Percentiles rank a stretch among this genome's conserved stretches.
Conservation (phyloP, 2,329 filamentous ascomycete species). For the Stromatinia cepivora region DNA sequence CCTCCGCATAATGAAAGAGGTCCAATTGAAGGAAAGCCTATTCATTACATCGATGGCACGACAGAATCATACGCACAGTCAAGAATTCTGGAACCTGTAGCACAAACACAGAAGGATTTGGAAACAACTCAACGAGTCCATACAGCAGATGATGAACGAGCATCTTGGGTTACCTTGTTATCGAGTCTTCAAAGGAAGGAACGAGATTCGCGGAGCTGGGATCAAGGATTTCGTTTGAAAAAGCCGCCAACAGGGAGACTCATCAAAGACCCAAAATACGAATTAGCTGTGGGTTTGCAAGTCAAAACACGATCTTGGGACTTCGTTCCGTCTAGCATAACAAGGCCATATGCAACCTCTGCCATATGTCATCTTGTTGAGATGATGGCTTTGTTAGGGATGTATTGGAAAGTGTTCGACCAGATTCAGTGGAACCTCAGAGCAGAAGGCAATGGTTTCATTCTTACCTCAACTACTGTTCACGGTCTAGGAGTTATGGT, state of each 20-base stretch:
- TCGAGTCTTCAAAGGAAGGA: slow-evolving; percentile 54
- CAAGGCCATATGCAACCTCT: slow-evolving; percentile 42
- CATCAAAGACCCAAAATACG: slow-evolving; percentile 27
- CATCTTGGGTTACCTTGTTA: slow-evolving; percentile 55
- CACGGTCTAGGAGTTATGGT: slow-evolving; percentile 56
- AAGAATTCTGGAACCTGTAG: slow-evolving; percentile 24
- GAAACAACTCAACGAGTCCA: slow-evolving; percentile 43
- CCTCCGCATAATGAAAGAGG: slow-evolving; percentile 35
- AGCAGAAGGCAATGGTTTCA: slow-evolving; percentile 44
- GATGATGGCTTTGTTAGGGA: slow-evolving; percentile 44
- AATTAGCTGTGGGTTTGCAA: slow-evolving; percentile 38
- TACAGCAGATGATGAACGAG: slow-evolving; percentile 57
- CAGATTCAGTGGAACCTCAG: slow-evolving; percentile 51
- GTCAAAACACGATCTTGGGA: slow-evolving; percentile 43
- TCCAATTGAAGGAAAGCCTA: slow-evolving; percentile 31
- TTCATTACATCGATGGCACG: slow-evolving; percentile 37
- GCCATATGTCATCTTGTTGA: slow-evolving; percentile 43
- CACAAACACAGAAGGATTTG: slow-evolving; percentile 21
- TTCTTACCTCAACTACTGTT: slow-evolving; percentile 41
- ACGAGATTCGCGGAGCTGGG: slow-evolving; percentile 49
- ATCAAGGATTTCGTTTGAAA: slow-evolving; percentile 21
- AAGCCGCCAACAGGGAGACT: slow-evolving; percentile 21
- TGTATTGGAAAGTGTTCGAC: slow-evolving; percentile 62
- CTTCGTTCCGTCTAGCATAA: slow-evolving; percentile 43
- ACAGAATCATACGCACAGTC: slow-evolving; percentile 34